phyloP scores from a whole-genome alignment of 2,329 filamentous ascomycete species.

The Alternaria conjuncta region DNA sequence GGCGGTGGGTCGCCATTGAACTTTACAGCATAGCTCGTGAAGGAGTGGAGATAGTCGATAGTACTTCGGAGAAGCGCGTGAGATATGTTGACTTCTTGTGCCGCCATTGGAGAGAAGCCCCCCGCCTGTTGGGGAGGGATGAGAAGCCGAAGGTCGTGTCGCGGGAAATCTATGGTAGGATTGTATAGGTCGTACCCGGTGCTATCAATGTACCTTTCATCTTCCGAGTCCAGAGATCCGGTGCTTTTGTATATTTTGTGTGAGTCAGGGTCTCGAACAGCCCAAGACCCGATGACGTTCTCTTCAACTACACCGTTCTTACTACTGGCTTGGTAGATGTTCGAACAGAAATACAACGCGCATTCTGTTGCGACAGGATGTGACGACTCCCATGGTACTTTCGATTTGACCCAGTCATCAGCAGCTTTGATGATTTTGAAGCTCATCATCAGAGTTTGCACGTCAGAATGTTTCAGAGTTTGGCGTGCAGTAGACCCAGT shows the following conservation, averaged over 20 bases:
- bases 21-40: not conserved
- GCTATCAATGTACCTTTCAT: not conserved
- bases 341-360: constrained; percentile 16
- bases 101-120: not conserved
- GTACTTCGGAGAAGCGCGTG: constrained; percentile 1
- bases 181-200: not conserved
- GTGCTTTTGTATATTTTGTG: not conserved
- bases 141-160: not conserved
- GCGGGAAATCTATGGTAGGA: not conserved
- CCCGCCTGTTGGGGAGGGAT: not conserved
- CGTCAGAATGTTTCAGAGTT: not conserved
- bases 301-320: constrained; percentile 2
- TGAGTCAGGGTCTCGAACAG: constrained; percentile 5
- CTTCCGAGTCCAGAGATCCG: not conserved
- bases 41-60: not conserved
- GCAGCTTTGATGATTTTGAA: constrained; percentile 3
- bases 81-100: not conserved
- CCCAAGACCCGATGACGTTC: constrained; percentile 1
- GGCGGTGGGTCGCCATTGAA: rapidly evolving
- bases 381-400: constrained; percentile 5
- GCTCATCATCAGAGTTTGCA: constrained; percentile 1
- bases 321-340: constrained; percentile 9
- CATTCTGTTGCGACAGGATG: constrained; percentile 15
- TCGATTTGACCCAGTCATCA: constrained; percentile 1
- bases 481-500: not conserved